A percentile compares a stretch with the other conserved stretches of the same genome.
Conservation (phyloP, 1,284 basidiomycete species). For the Laetiporus sulphureus region DNA sequence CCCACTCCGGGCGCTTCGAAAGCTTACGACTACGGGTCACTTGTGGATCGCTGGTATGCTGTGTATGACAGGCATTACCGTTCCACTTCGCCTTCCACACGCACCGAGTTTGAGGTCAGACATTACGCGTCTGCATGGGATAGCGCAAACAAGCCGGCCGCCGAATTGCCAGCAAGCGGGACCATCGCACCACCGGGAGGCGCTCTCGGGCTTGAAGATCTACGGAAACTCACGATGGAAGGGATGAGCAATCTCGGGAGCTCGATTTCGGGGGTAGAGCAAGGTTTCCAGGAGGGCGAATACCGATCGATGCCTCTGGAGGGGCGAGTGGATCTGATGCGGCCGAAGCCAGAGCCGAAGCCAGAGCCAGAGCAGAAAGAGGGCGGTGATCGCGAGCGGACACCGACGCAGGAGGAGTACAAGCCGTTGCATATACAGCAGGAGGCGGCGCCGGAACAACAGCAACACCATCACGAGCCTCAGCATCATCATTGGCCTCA, state of each 20-base stretch:
- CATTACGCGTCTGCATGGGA: constrained; percentile 77
- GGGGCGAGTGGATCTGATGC: constrained; percentile 81
- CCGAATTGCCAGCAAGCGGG: constrained; percentile 20
- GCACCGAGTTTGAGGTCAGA: constrained; percentile 56
- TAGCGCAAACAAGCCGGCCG: constrained; percentile 27
- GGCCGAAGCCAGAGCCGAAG: constrained; percentile 39
- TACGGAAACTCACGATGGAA: constrained; percentile 59
- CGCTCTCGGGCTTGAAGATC: constrained; percentile 57
- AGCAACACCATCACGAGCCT: constrained; percentile 7
- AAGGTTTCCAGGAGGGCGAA: constrained; percentile 46
- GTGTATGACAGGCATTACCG: constrained; percentile 88
- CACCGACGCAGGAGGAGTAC: constrained; percentile 18
- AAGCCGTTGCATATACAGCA: constrained; percentile 14
- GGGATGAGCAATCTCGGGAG: constrained; percentile 35
- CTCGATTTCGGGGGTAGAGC: constrained; percentile 4
- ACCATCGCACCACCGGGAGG: constrained; percentile 19
- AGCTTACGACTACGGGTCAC: constrained; percentile 67
- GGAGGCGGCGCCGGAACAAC: constrained; percentile 17
- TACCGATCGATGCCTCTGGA: constrained; percentile 80
- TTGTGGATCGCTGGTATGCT: constrained; percentile 87
- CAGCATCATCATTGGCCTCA: constrained; percentile 9
- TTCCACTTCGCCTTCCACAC: constrained; percentile 33
- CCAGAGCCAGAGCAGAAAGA: constrained; percentile 5
- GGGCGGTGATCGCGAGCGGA: constrained; percentile 7
- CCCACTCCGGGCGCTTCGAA: constrained; percentile 24